These are phyloP conservation scores for Entomortierella chlamydospora DNA, from an alignment of 192 early-diverging fungal genomes.

Conservation along the genomic window DNA sequence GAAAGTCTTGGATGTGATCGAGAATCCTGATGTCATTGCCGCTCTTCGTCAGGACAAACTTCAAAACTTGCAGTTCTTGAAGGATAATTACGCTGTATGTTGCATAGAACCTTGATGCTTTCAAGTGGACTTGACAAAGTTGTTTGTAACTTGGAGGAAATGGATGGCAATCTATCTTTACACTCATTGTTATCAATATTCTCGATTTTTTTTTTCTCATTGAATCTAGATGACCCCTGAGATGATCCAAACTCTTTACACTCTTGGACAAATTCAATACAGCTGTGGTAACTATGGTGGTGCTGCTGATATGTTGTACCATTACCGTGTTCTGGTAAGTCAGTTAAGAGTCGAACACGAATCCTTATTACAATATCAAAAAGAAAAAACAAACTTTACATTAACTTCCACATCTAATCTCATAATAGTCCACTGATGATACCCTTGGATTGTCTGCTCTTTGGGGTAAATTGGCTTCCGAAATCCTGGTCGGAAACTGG, in stretches of 20 bases:
- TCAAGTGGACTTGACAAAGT: too few species aligned
- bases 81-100: constrained; percentile 83
- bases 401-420: too few species aligned
- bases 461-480: constrained; percentile 97
- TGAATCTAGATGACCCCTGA: constrained; percentile 81
- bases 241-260: constrained; percentile 88
- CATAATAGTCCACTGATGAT: constrained; percentile 82
- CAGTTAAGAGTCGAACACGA: too few species aligned
- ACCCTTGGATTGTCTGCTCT: constrained; percentile 87
- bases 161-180: too few species aligned
- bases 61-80: constrained; percentile 89
- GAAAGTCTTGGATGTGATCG: constrained; percentile 89
- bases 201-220: too few species aligned
- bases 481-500: constrained; percentile 95
- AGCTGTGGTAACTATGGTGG: constrained; percentile 92
- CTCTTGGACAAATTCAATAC: constrained; percentile 92
- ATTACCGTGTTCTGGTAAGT: constrained; percentile 91
- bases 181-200: too few species aligned
- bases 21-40: constrained; percentile 90
- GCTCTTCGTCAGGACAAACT: constrained; percentile 94
- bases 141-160: too few species aligned
- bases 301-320: constrained; percentile 93
- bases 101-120: too few species aligned
- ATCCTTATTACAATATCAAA: too few species aligned
- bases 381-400: too few species aligned